Percentiles rank a stretch among this genome's conserved stretches.
Evolutionary conservation across 2,329 filamentous ascomycete species (phyloP).

Genomic region (Fusarium albosuccineum): DNA sequence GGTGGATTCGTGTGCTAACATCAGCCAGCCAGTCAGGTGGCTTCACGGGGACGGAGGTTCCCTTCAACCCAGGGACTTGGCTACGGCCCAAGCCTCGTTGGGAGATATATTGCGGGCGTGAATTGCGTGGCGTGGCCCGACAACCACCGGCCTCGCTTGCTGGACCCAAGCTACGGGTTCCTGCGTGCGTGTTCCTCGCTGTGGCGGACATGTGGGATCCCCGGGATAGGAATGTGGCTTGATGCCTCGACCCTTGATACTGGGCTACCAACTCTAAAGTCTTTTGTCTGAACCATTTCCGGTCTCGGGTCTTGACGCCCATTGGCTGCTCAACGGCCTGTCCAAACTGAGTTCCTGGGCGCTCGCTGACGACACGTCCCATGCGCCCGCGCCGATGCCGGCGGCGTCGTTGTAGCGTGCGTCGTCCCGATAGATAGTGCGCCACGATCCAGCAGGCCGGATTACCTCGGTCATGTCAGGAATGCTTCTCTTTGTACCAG

Average conservation of each 20-base stretch:
- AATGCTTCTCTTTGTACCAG: slow-evolving; percentile 3
- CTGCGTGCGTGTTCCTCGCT: background rate
- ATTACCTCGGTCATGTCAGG: slow-evolving; percentile 5
- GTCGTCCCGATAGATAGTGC: background rate
- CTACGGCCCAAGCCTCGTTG: background rate
- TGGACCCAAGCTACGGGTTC: background rate
- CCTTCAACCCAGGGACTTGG: background rate
- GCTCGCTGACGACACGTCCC: background rate
- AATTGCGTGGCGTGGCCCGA: background rate
- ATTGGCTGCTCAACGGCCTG: slow-evolving; percentile 9
- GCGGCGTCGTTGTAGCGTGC: background rate
- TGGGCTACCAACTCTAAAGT: slow-evolving; percentile 2
- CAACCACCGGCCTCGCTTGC: background rate
- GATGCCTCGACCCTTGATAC: background rate
- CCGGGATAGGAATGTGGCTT: slow-evolving; percentile 28
- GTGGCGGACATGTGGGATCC: background rate
- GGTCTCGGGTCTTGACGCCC: background rate
- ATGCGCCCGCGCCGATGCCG: background rate
- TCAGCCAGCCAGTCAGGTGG: background rate
- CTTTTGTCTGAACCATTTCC: slow-evolving; percentile 22
- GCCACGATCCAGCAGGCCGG: slow-evolving; percentile 7
- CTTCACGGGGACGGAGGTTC: background rate
- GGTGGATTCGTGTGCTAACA: background rate
- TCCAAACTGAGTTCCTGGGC: background rate
- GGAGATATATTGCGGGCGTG: background rate